Base-by-base conservation (phyloP, 352 stramenopile species). In the Bremia lactucae region DNA sequence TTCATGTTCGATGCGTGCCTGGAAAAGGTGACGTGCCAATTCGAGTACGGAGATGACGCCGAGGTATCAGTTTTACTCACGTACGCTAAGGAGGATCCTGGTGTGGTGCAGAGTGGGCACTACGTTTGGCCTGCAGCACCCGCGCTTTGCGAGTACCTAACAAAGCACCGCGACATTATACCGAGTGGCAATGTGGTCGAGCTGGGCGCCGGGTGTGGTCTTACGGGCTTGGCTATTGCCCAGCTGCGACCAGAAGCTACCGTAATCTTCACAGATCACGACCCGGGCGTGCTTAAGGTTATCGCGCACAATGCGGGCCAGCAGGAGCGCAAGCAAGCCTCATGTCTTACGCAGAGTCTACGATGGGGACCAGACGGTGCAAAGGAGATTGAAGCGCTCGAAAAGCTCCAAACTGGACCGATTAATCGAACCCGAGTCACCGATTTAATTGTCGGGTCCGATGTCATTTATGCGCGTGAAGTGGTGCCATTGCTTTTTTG, bases 261-360 rank as follows among this genome's bases (percentile, higher is more conserved):
- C 4, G 68, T 88, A 37, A 74, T 86, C 39, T 86, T 88, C 46
- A 88, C 75, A 11, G 75, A 88, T 57, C 75, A 88, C 39, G 72
- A 88, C 42, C 75, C 75, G 1, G 75, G 75, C n/a, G 75, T 88
- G 21, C 68, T 88, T 39, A 84, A 85, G 59, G 78, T 75, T 29
- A 82, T 88, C 28, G 68, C 82, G 42, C 65, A 86, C 62, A 88
- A 88, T 39, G 62, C 58, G 16, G 60, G 56, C 10, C 65, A 82
- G 48, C 75, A 81, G 39, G 61, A 77, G 35, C 59, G 64, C 10
- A 28, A 35, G 24, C 68, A 83, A 31, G 75, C 72, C 24, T 61
- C 37, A 31, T 85, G 75, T 40, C 46, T 76, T 15, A 84, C 75
- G 6, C 64, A 83, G 28, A 67, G 58, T 35, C 52, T 88, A 43